Evolutionary conservation across 1,139 yeast species (phyloP), one percentile per base, ranked within the genome.

Genomic region (Magnusiomyces magnusii): DNA sequence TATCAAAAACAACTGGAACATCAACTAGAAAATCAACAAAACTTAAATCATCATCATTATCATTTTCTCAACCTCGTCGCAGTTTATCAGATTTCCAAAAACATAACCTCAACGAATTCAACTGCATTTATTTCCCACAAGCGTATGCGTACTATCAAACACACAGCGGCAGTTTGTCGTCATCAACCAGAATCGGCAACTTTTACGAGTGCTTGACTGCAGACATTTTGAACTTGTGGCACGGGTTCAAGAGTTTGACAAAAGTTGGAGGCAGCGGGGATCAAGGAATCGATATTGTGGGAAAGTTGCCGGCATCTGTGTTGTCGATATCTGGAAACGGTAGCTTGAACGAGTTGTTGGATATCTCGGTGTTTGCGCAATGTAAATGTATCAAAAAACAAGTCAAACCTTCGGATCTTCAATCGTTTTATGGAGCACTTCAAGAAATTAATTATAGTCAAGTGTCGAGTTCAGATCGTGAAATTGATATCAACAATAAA

Each of bases 141-240:
- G 44, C 44, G 5, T 39, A 39, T 19, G 17, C 5, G 3, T 39
- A 39, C 44, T 15, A n/a, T n/a, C 19, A 39, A 15, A 15, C 44
- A 39, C 44, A 39, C 19, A 39, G 19, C 19, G 44, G 44, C 5
- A 5, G 19, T 3, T 19, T 39, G 19, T 10, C 10, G 19, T 44
- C 49, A 17, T 21, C 24, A 3, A 44, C 49, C 17, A 19, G 49
- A 7, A 23, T 19, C 17, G 49, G 49, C 24, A 44, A 44, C 49
- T 44, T 44, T 44, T 44, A 44, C 49, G 49, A 44, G 49, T 44
- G 49, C 17, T 9, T 44, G 24, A 17, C 49, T 19, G 49, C 49
- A 21, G 49, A 44, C n/a, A 9, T 44, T 19, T 44, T 44, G n/a
- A 44, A 44, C 27, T 21, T n/a, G 17, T 21, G 10, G 24, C 49